Base-by-base conservation (phyloP, 1,284 basidiomycete genomes). In the Schizophyllum amplum region DNA sequence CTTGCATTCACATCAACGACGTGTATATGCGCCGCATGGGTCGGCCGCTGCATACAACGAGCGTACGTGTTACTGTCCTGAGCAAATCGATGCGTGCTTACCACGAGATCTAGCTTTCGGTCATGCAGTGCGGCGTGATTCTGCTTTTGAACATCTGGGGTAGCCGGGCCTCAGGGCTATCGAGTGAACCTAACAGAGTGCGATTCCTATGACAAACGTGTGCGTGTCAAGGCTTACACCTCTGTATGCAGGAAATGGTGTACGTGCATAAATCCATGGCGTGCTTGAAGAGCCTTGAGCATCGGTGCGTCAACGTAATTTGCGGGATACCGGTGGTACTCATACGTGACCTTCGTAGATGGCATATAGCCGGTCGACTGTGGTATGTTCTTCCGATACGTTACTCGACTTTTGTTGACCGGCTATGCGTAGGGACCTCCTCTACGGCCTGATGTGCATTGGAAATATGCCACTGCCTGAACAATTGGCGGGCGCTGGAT, bases 1-100 rank as follows among this genome's bases (percentile, higher is more conserved):
- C 86, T 1, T 89, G 84, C 59, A 82, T 80, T 48, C 89, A 89
- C 65, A 79, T 93, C 25, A 72, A 86, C 22, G 84, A 91, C 61
- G 54, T 62, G 42, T 50, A 50, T 20, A 42, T 42, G 33, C 33
- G 33, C 33, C 33, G 33, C 17, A 42, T 26, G 27, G 47, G 51
- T 20, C 9, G 26, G 47, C 22, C 15, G 24, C 17, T 48, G 22
- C 47, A 25, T 23, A 5, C 2, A n/a, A 21, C 13, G 25, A 11
- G 33, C 47, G 47, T 57, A 57, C 52, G 48, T 27, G 21, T 20
- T 4, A 33, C 22, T 20, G 22, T 25, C 52, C 15, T 27, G 48
- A 11, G 7, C 17, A n/a, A n/a, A n/a, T 42, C 33, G 33, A 3
- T 42, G 33, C 7, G 3, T 17, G 17, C 33, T 42, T 2, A 42